Evolutionary conservation across 2,329 filamentous ascomycete species (phyloP).

Genomic region (Diaporthe sp.): DNA sequence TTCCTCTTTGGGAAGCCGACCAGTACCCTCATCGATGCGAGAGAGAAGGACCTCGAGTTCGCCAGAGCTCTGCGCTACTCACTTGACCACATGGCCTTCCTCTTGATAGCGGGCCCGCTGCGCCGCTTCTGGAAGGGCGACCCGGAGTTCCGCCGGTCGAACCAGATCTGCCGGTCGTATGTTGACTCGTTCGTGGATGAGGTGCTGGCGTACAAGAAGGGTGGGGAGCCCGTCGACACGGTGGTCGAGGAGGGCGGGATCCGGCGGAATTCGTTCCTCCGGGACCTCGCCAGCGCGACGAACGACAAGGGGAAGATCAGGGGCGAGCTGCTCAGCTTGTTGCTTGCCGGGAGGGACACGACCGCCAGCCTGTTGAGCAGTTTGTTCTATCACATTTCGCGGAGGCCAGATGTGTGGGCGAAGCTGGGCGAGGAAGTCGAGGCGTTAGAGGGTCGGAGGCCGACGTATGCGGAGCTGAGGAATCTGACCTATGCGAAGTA

Average conservation of each 20-base stretch:
- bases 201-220: not conserved
- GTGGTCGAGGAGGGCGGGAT: not conserved
- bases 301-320: not conserved
- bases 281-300: not conserved
- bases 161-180: conserved; percentile 2
- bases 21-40: not conserved
- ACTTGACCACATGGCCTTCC: not conserved
- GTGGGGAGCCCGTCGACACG: not conserved
- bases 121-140: not conserved
- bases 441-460: not conserved
- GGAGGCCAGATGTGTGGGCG: not conserved
- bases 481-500: not conserved
- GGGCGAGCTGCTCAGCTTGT: conserved; percentile 5
- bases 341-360: conserved; percentile 21
- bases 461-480: not conserved
- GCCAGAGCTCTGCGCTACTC: conserved; percentile 9
- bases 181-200: conserved; percentile 1
- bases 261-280: not conserved
- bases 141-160: not conserved
- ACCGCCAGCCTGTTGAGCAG: conserved; percentile 21
- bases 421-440: conserved; percentile 2
- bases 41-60: not conserved
- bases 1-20: conserved; percentile 10
- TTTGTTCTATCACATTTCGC: not conserved
- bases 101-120: not conserved